A percentile compares a stretch with the other conserved stretches of the same genome.
These are phyloP conservation scores for Calocybe cyanea DNA, from an alignment of 768 basidiomycete genomes.

Conservation along the genomic window DNA sequence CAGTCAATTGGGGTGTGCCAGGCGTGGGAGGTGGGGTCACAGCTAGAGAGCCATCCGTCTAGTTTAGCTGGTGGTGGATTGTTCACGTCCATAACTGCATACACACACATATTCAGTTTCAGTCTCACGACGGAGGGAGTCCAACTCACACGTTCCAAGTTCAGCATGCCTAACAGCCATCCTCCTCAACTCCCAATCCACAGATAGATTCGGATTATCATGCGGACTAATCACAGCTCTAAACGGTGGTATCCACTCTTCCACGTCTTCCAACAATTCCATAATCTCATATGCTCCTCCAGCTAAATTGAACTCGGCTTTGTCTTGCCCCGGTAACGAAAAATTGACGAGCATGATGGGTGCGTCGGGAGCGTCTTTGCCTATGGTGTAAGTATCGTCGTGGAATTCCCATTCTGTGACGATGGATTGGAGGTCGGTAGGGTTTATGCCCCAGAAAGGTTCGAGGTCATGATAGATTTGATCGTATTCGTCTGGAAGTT, in stretches of 20 bases:
- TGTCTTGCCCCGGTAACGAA: conserved; percentile 22
- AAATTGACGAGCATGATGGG: conserved; percentile 25
- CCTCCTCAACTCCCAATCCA: conserved; percentile 31
- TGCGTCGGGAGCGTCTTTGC: conserved; percentile 26
- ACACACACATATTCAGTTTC: neutral
- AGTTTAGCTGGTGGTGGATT: conserved; percentile 25
- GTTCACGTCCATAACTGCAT: conserved; percentile 29
- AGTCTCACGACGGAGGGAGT: neutral
- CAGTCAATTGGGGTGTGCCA: conserved; percentile 23
- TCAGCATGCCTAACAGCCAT: conserved; percentile 34
- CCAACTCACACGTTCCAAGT: conserved; percentile 30
- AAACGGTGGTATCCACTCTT: conserved; percentile 40
- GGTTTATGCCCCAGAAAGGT: conserved; percentile 71
- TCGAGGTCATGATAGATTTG: conserved; percentile 67
- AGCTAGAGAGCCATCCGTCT: conserved; percentile 38
- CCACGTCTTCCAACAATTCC: conserved; percentile 36
- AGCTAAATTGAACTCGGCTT: conserved; percentile 19
- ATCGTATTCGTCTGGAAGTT: conserved; percentile 84
- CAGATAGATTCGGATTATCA: conserved; percentile 40
- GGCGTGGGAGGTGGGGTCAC: conserved; percentile 31
- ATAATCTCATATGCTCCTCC: conserved; percentile 30
- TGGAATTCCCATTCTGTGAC: conserved; percentile 34
- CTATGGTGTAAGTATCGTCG: conserved; percentile 36
- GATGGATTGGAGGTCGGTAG: conserved; percentile 30
- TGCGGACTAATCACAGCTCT: conserved; percentile 49